These are phyloP conservation scores for Peribolospora kevripleyi DNA, from an alignment of 768 basidiomycete genomes.

Conservation along the genomic window DNA sequence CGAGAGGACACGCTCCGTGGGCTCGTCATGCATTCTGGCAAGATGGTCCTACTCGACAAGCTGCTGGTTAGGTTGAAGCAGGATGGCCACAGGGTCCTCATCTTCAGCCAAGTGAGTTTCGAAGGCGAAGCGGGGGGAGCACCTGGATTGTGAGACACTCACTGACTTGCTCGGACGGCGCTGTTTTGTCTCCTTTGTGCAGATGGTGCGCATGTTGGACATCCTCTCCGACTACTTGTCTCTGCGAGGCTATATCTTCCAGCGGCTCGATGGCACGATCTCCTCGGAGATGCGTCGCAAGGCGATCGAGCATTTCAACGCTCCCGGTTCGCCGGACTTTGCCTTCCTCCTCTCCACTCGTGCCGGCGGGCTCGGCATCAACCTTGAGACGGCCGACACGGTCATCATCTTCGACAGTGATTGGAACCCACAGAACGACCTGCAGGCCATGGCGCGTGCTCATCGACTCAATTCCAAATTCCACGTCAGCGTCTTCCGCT, in stretches of 20 bases:
- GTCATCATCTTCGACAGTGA: slow-evolving; percentile 96
- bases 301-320: slow-evolving; percentile 90
- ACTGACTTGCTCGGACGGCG: no score
- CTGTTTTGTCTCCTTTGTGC: not conserved
- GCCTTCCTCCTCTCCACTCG: slow-evolving; percentile 89
- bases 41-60: slow-evolving; percentile 95
- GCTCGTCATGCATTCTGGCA: slow-evolving; percentile 95
- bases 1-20: slow-evolving; percentile 71
- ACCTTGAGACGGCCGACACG: slow-evolving; percentile 93
- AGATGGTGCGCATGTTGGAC: slow-evolving; percentile 98
- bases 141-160: no score
- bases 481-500: slow-evolving; percentile 93
- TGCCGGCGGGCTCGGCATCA: slow-evolving; percentile 93
- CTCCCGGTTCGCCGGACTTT: slow-evolving; percentile 77
- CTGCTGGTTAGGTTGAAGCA: slow-evolving; percentile 65
- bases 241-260: slow-evolving; percentile 68
- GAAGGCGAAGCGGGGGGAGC: no score
- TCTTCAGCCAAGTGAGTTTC: slow-evolving; percentile 44
- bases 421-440: slow-evolving; percentile 36
- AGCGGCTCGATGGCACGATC: slow-evolving; percentile 76
- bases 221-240: slow-evolving; percentile 94
- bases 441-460: slow-evolving; percentile 97
- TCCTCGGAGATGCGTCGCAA: slow-evolving; percentile 79
- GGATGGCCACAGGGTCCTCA: slow-evolving; percentile 88
- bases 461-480: slow-evolving; percentile 98